Base-by-base conservation (phyloP, 2,329 filamentous ascomycete genomes). In the Penicillium corylophilum region DNA sequence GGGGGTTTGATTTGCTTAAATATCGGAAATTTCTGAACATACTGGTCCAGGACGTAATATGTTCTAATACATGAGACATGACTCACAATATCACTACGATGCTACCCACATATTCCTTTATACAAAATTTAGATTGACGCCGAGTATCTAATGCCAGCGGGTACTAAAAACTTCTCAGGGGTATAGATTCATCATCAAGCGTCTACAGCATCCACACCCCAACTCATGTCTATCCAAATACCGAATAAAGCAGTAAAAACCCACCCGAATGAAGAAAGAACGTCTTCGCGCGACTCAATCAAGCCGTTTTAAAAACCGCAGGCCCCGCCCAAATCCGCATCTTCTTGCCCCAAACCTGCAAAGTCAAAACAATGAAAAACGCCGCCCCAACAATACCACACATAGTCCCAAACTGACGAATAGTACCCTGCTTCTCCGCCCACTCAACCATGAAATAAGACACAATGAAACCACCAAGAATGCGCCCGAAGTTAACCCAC, bases 381-480 rank as follows among this genome's bases (percentile, higher is more conserved):
- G 70, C 71, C 24, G 52, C 62, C 0, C 52, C 65, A n/a, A 66
- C 71, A 43, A 79, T 70, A 1, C 68, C 77, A 2, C 69, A 73
- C 67, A 80, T 78, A 16, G 76, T 76, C 1, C 77, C 77, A 43
- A 81, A 74, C 61, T 74, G 77, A 18, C 64, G 59, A 48, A 72
- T 71, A 1, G 77, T 71, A 0, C 78, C 78, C 50, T 74, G 62
- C 3, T 69, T 66, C 5, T 68, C 56, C 0, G 74, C 77, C 80
- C 80, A 83, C 6, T 66, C 65, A 3, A 81, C 73, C 71, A 81
- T 77, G 52, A 81, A 79, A 57, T 82, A 82, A 22, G 70, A 75
- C 16, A 80, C 70, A 47, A 78, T 73, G 55, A 82, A 82, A 1
- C 79, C 79, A 18, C 78, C 79, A 3, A 75, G 59, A 0, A 77